phyloP scores from a whole-genome alignment of 2,329 filamentous ascomycete genomes.

The Amauroascus niger region DNA sequence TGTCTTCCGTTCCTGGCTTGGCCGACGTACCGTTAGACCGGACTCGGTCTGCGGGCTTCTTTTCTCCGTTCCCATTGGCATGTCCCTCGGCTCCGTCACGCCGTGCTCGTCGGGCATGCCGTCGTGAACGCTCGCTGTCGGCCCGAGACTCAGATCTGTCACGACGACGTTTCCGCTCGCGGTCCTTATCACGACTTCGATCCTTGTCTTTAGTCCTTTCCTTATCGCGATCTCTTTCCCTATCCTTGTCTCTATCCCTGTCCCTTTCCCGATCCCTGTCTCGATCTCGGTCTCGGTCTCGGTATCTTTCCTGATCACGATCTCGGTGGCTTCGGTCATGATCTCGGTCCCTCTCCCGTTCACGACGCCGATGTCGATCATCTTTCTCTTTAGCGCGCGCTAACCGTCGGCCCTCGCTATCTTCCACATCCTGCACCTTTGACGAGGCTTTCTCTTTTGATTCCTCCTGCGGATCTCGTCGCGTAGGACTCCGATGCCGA shows the following conservation, averaged over 20 bases:
- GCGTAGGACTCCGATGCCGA: conserved; percentile 37
- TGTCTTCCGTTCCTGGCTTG: conserved; percentile 24
- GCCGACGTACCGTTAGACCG: conserved; percentile 1
- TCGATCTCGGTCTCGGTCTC: conserved; percentile 21
- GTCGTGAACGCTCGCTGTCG: conserved; percentile 27
- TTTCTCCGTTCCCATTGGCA: conserved; percentile 6
- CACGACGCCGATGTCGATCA: conserved; percentile 28
- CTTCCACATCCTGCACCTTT: conserved; percentile 5
- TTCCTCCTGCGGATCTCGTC: conserved; percentile 19
- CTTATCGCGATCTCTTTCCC: conserved; percentile 33
- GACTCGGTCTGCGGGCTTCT: not conserved
- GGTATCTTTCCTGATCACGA: conserved; percentile 20
- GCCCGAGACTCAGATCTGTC: conserved; percentile 31
- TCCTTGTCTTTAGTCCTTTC: conserved; percentile 44
- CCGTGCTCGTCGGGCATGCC: conserved; percentile 30
- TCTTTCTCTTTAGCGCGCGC: conserved; percentile 21
- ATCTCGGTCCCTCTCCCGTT: conserved; percentile 30
- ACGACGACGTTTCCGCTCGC: conserved; percentile 33
- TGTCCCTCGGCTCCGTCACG: conserved; percentile 23
- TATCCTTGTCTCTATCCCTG: conserved; percentile 22
- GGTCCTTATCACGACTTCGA: conserved; percentile 30
- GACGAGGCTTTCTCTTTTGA: conserved; percentile 17
- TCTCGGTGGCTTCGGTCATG: conserved; percentile 21
- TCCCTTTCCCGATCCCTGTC: conserved; percentile 20
- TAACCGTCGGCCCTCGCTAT: conserved; percentile 2